Evolutionary conservation across 192 early-diverging fungal genomes (phyloP).

Genomic region (Linnemannia zychae): DNA sequence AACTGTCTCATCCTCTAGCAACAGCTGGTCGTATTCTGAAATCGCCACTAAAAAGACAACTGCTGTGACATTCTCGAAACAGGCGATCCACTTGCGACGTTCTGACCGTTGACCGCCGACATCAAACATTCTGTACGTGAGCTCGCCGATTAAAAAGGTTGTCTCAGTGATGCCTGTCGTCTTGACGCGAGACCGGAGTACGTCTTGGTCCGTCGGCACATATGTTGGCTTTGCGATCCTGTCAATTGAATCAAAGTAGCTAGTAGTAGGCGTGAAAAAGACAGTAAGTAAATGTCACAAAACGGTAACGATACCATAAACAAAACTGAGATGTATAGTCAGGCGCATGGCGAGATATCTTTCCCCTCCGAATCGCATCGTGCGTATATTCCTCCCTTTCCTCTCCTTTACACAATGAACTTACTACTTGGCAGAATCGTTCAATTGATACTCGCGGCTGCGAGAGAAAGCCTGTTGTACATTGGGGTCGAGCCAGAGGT

Average conservation of each 20-base stretch:
- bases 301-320: neutral
- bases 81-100: constrained; percentile 99
- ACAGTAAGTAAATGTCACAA: constrained; percentile 25
- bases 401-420: constrained; percentile 21
- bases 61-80: constrained; percentile 96
- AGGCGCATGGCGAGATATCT: neutral
- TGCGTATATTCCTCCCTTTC: neutral
- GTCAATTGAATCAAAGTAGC: constrained; percentile 95
- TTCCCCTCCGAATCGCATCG: neutral
- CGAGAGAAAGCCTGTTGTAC: constrained; percentile 86
- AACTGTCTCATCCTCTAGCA: constrained; percentile 96
- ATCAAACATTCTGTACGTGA: constrained; percentile 97
- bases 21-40: constrained; percentile 95
- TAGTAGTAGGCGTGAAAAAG: constrained; percentile 28
- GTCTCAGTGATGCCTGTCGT: constrained; percentile 98
- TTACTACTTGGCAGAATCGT: constrained; percentile 96
- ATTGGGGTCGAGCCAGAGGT: constrained; percentile 88
- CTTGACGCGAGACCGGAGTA: constrained; percentile 96
- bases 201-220: constrained; percentile 94
- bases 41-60: constrained; percentile 97
- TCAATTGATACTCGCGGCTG: constrained; percentile 94
- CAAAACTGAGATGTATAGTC: no score
- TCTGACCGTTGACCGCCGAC: constrained; percentile 98
- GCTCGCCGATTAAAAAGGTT: constrained; percentile 88
- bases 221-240: constrained; percentile 89